Conservation (phyloP, 352 stramenopile genomes). For the Phytopythium ostracodes region DNA sequence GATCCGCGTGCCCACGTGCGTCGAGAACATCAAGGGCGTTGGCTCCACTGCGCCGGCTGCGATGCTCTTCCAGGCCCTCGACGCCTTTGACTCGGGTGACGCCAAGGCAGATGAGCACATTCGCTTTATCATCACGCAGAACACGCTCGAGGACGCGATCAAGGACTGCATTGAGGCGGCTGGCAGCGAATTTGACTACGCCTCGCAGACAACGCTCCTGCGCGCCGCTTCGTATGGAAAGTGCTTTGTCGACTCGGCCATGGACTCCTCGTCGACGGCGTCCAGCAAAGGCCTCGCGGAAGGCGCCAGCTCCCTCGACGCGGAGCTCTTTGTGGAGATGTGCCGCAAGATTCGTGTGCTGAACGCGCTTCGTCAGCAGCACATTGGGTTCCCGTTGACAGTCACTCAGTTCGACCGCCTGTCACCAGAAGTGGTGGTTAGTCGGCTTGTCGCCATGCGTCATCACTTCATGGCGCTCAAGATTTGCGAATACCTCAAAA, state of each 20-base stretch:
- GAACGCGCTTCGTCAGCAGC: slow-evolving; percentile 83
- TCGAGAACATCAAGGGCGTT: slow-evolving; percentile 86
- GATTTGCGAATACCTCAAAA: slow-evolving; percentile 87
- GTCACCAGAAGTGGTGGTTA: slow-evolving; percentile 82
- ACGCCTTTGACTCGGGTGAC: slow-evolving; percentile 86
- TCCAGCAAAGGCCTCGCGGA: slow-evolving; percentile 7
- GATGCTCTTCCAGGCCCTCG: slow-evolving; percentile 89
- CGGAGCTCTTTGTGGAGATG: slow-evolving; percentile 88
- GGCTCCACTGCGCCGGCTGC: slow-evolving; percentile 83
- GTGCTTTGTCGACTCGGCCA: slow-evolving; percentile 77
- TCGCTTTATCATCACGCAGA: slow-evolving; percentile 78
- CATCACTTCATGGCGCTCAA: slow-evolving; percentile 90
- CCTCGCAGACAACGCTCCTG: slow-evolving; percentile 73
- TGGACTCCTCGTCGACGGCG: slow-evolving; percentile 28
- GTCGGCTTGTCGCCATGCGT: slow-evolving; percentile 75
- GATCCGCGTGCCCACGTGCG: slow-evolving; percentile 75
- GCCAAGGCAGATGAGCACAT: slow-evolving; percentile 89
- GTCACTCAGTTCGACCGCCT: slow-evolving; percentile 79
- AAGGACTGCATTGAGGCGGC: slow-evolving; percentile 87
- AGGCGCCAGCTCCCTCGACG: slow-evolving; percentile 33
- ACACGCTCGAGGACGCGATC: slow-evolving; percentile 80
- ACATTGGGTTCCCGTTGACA: slow-evolving; percentile 79
- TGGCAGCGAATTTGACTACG: slow-evolving; percentile 83
- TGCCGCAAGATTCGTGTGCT: slow-evolving; percentile 86
- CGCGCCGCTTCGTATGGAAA: slow-evolving; percentile 87